Conservation (phyloP, 768 basidiomycete genomes). For the Termitomyces sp. region DNA sequence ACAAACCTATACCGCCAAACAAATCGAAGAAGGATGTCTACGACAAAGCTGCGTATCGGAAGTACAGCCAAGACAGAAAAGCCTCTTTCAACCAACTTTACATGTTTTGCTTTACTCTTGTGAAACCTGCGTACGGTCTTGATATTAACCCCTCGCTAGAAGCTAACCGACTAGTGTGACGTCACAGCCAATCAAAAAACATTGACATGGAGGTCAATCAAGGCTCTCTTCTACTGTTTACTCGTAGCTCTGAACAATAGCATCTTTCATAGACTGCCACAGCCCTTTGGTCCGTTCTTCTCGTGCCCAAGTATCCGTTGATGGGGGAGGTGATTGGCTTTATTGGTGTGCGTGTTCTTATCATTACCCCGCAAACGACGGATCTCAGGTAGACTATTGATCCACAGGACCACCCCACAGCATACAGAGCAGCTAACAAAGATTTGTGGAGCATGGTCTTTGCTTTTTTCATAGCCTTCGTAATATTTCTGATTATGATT, state of each 20-base stretch:
- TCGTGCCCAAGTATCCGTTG: constrained; percentile 62
- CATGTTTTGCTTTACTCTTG: constrained; percentile 61
- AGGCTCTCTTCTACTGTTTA: background rate
- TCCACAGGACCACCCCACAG: constrained; percentile 36
- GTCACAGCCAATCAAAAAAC: constrained; percentile 57
- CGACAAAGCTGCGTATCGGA: constrained; percentile 43
- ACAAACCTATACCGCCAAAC: constrained; percentile 35
- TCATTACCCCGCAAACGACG: background rate
- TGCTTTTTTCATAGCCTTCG: constrained; percentile 2
- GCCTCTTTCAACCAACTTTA: constrained; percentile 63
- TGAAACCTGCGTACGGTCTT: constrained; percentile 61
- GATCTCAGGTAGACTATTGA: constrained; percentile 16
- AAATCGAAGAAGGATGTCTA: constrained; percentile 44
- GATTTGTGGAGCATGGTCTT: constrained; percentile 83
- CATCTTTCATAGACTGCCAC: constrained; percentile 46
- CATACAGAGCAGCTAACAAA: constrained; percentile 75
- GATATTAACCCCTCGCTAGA: background rate
- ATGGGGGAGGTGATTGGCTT: constrained; percentile 61
- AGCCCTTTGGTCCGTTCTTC: constrained; percentile 71
- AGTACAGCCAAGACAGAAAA: constrained; percentile 42
- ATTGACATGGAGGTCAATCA: constrained; percentile 72
- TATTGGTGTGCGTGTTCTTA: constrained; percentile 43
- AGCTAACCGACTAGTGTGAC: background rate
- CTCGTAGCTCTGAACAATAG: background rate
- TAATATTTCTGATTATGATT: background rate